These are phyloP conservation scores for Claviceps spartinae DNA, from an alignment of 2,329 filamentous ascomycete species.

Conservation along the genomic window DNA sequence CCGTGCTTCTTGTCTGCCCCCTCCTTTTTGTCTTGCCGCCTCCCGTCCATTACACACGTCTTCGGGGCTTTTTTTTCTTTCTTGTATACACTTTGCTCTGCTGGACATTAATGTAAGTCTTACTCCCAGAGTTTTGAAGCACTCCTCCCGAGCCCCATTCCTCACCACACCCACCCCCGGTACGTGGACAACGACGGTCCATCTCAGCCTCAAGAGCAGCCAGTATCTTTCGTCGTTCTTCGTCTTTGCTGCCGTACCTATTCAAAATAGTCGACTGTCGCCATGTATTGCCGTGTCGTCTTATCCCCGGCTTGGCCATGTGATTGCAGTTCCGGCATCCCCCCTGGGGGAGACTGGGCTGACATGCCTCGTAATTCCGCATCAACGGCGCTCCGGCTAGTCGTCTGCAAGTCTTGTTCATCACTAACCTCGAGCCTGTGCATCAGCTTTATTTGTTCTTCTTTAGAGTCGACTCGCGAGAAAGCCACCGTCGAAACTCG, in stretches of 20 bases:
- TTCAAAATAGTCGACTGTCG: background rate
- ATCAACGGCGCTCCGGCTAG: background rate
- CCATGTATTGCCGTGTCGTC: background rate
- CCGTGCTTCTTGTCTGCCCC: background rate
- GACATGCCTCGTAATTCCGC: background rate
- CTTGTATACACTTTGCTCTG: conserved; percentile 7
- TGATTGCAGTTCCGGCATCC: background rate
- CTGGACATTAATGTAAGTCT: conserved; percentile 25
- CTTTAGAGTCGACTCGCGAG: background rate
- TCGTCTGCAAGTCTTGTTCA: background rate
- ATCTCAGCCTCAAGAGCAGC: background rate
- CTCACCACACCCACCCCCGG: conserved; percentile 7
- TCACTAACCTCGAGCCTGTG: background rate
- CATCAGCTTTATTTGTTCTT: background rate
- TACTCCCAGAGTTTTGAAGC: background rate
- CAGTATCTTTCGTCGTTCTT: background rate
- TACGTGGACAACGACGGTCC: background rate
- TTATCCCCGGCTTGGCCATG: background rate
- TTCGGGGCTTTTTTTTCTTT: background rate
- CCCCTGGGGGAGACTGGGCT: background rate
- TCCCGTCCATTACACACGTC: background rate
- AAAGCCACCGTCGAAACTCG: background rate
- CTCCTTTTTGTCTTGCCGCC: background rate
- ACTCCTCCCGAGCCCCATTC: conserved; percentile 11
- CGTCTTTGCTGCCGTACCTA: background rate